Percentiles rank a stretch among this genome's conserved stretches.
These are phyloP conservation scores for Paratrypanosoma confusum DNA, from an alignment of 208 protist species.

Conservation along the genomic window DNA sequence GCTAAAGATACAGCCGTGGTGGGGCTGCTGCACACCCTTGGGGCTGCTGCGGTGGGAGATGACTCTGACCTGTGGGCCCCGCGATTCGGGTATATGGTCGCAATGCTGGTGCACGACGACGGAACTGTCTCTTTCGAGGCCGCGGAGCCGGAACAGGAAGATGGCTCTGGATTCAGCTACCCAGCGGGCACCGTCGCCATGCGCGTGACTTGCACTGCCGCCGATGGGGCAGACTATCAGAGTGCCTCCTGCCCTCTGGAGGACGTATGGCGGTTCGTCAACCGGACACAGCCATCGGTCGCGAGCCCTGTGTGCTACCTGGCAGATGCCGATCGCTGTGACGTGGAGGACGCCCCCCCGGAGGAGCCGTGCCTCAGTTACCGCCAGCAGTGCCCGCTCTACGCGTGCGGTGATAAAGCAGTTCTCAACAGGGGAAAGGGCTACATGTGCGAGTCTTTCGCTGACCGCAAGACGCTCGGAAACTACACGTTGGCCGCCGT, in stretches of 20 bases:
- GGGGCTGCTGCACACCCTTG: conserved; percentile 11
- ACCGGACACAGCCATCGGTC: conserved; percentile 6
- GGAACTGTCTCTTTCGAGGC: conserved; percentile 11
- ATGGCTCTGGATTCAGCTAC: conserved; percentile 9
- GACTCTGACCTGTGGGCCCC: conserved; percentile 11
- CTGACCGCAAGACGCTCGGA: neutral
- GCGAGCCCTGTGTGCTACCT: conserved; percentile 6
- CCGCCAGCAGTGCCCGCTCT: conserved; percentile 8
- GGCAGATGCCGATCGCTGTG: conserved; percentile 7
- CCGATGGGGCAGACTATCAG: conserved; percentile 4
- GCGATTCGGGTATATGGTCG: conserved; percentile 9
- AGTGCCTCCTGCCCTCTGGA: conserved; percentile 6
- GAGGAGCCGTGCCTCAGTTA: conserved; percentile 7
- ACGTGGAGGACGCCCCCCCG: conserved; percentile 1
- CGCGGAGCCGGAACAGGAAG: conserved; percentile 11
- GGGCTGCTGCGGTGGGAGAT: conserved; percentile 6
- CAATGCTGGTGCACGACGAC: conserved; percentile 9
- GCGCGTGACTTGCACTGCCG: conserved; percentile 5
- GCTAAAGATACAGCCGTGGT: conserved; percentile 11
- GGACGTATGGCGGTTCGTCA: conserved; percentile 13
- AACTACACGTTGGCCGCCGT: conserved; percentile 3
- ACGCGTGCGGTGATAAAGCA: conserved; percentile 6
- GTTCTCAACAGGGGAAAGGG: conserved; percentile 2
- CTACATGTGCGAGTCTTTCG: conserved; percentile 7
- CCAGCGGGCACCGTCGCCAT: conserved; percentile 2